A percentile compares a stretch with the other conserved stretches of the same genome.
phyloP scores from a whole-genome alignment of 2,329 filamentous ascomycete species.

The Calonectria leucothoes region DNA sequence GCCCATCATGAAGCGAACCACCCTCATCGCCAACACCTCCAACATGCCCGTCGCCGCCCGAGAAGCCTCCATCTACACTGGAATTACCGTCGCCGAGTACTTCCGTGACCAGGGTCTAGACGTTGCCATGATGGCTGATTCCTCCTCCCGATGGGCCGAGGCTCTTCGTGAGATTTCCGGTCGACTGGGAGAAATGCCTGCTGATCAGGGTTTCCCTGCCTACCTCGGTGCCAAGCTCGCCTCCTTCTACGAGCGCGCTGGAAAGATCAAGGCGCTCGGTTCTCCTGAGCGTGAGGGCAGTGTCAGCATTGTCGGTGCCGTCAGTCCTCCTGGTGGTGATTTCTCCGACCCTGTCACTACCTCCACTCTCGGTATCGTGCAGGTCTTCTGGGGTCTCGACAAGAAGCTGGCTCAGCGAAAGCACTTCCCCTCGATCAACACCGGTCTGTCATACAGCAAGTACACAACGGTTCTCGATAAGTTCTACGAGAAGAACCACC shows the following conservation, averaged over 20 bases:
- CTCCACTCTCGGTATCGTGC: slow-evolving; percentile 94
- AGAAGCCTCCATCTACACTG: slow-evolving; percentile 99
- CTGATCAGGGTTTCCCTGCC: slow-evolving; percentile 98
- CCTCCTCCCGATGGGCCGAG: slow-evolving; percentile 97
- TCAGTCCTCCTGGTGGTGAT: slow-evolving; percentile 97
- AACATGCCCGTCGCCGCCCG: slow-evolving; percentile 99
- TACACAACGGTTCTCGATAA: slow-evolving; percentile 90
- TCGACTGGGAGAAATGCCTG: slow-evolving; percentile 99
- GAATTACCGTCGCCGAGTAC: slow-evolving; percentile 94
- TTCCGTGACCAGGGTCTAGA: slow-evolving; percentile 97
- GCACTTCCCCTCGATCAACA: slow-evolving; percentile 99
- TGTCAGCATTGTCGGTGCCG: slow-evolving; percentile 97
- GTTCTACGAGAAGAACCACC: slow-evolving; percentile 93
- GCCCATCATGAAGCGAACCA: slow-evolving; percentile 99
- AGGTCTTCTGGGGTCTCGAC: slow-evolving; percentile 99
- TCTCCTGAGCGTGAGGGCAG: slow-evolving; percentile 90
- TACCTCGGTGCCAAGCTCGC: slow-evolving; percentile 97
- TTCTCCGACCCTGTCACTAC: slow-evolving; percentile 98
- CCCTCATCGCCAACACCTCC: slow-evolving; percentile 97
- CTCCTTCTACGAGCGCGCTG: slow-evolving; percentile 99
- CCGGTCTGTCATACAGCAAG: slow-evolving; percentile 93
- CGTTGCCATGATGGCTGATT: slow-evolving; percentile 99
- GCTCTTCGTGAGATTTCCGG: slow-evolving; percentile 98
- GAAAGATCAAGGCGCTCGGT: slow-evolving; percentile 85
- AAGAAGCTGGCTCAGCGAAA: slow-evolving; percentile 99